Conservation (phyloP, 2,329 filamentous ascomycete genomes). For the Exophiala sp. region DNA sequence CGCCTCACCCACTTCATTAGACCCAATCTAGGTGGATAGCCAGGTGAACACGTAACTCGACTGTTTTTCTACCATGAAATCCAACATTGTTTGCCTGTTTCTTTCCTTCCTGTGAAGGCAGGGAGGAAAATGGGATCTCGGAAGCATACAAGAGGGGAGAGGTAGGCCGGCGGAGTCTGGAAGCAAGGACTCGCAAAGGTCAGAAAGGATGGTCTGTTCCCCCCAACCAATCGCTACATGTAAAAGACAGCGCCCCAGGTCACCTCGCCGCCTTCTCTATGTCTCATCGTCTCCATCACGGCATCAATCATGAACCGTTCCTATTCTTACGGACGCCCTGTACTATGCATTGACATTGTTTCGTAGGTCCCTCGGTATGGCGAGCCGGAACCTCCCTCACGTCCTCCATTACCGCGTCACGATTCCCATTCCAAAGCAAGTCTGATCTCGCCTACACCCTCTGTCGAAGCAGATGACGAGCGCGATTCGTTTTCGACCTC, state of each 20-base stretch:
- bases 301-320: not conserved
- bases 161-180: not conserved
- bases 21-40: not conserved
- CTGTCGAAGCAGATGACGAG: conserved; percentile 66
- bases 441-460: conserved; percentile 53
- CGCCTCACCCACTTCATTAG: conserved; percentile 1
- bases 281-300: not conserved
- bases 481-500: conserved; percentile 27
- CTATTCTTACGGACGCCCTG: not conserved
- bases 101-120: not conserved
- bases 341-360: conserved; percentile 1
- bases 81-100: no score
- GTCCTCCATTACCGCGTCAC: conserved; percentile 19
- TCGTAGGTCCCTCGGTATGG: conserved; percentile 29
- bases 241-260: not conserved
- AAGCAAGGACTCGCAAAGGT: not conserved
- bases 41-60: not conserved
- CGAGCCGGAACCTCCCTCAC: conserved; percentile 9
- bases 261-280: not conserved
- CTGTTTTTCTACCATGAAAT: no score
- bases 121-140: not conserved
- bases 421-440: conserved; percentile 48
- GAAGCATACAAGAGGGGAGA: not conserved
- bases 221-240: conserved; percentile 4
- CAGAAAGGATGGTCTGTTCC: conserved; percentile 8